These are phyloP conservation scores for Penicillium sp. DNA, from an alignment of 2,329 filamentous ascomycete species.

Conservation along the genomic window DNA sequence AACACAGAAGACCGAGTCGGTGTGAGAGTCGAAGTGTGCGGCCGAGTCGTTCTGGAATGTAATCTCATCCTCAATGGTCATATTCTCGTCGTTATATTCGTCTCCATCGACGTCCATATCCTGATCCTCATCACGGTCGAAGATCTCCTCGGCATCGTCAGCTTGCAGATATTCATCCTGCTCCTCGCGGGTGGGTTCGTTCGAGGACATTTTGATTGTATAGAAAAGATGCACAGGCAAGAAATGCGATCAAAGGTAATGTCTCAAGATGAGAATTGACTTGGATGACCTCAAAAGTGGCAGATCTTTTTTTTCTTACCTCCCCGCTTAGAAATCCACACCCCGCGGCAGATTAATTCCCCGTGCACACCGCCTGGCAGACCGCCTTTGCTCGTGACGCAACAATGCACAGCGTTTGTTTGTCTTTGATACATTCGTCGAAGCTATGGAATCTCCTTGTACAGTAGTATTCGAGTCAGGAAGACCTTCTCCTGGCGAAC, in stretches of 20 bases:
- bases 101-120: conserved; percentile 76
- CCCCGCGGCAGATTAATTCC: conserved; percentile 17
- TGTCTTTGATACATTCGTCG: no score
- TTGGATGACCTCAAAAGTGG: no score
- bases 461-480: no score
- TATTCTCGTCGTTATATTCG: conserved; percentile 57
- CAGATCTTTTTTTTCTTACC: conserved; percentile 20
- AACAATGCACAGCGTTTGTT: neutral
- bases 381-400: conserved; percentile 3
- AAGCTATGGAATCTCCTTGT: no score
- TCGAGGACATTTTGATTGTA: conserved; percentile 34
- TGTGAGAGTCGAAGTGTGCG: conserved; percentile 88
- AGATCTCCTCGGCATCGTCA: conserved; percentile 77
- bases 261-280: neutral
- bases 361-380: neutral
- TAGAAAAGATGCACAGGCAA: neutral
- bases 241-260: neutral
- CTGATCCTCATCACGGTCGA: conserved; percentile 67
- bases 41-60: conserved; percentile 86
- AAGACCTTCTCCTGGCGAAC: no score
- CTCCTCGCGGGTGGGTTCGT: conserved; percentile 51
- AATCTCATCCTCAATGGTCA: conserved; percentile 58
- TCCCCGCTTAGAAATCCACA: conserved; percentile 30
- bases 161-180: conserved; percentile 72
- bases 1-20: conserved; percentile 91